Evolutionary conservation across 176 grass and related monocot species (phyloP).

Genomic region (Cenchrus fungigraminus): DNA sequence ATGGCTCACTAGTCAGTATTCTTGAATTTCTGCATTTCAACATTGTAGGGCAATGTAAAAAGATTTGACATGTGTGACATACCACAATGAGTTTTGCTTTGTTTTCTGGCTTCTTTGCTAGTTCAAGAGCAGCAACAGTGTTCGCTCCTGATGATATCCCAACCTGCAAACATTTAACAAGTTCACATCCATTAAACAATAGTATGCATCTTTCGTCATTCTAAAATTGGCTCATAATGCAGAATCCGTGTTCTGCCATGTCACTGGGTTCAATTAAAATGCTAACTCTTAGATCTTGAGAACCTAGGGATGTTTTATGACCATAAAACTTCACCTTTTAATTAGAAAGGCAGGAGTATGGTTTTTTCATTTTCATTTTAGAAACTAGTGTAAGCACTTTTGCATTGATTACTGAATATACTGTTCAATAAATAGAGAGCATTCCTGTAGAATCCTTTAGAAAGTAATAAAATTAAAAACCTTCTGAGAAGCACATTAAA

Average conservation of each 20-base stretch:
- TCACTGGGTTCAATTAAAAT: background rate
- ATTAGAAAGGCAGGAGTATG: background rate
- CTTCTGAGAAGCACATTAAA: background rate
- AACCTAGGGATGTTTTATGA: background rate
- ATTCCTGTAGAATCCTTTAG: background rate
- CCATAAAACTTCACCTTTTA: background rate
- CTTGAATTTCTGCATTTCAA: constrained; percentile 2
- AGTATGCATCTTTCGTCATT: background rate
- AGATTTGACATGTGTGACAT: constrained; percentile 23
- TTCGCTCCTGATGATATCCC: constrained; percentile 98
- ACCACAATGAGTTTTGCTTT: constrained; percentile 99
- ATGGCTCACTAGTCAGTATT: background rate
- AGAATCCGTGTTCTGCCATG: background rate
- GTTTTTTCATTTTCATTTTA: background rate
- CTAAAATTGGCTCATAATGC: background rate
- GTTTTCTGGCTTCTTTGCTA: constrained; percentile 88
- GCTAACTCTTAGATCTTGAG: background rate
- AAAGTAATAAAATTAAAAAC: background rate
- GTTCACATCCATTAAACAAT: background rate
- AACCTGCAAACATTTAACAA: constrained; percentile 53
- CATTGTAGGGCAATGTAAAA: background rate
- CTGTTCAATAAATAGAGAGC: background rate
- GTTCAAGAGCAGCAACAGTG: constrained; percentile 75
- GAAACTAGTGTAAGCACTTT: background rate
- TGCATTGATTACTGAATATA: background rate